These are phyloP conservation scores for Phytophthora pseudosyringae DNA, from an alignment of 352 stramenopile species.

Conservation along the genomic window DNA sequence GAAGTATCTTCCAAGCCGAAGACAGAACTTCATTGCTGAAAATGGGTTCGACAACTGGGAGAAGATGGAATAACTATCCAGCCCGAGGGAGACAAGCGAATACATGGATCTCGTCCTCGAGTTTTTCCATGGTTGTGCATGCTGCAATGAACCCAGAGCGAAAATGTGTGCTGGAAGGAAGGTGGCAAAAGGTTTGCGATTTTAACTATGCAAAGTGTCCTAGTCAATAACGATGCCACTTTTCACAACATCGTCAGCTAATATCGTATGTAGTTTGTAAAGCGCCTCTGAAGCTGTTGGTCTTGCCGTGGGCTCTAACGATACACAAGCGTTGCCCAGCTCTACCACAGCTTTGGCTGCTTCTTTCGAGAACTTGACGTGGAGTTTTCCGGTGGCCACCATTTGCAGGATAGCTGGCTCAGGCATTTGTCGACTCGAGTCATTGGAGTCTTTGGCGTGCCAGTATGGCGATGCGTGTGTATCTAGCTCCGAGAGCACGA, in stretches of 20 bases:
- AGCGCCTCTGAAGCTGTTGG: constrained; percentile 47
- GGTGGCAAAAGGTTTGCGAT: no score
- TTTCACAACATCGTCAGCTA: constrained; percentile 20
- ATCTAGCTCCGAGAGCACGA: constrained; percentile 46
- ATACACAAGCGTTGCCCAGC: constrained; percentile 45
- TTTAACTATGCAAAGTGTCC: background rate
- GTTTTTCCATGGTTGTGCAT: no score
- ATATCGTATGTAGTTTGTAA: constrained; percentile 46
- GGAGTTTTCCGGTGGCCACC: constrained; percentile 51
- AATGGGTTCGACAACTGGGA: background rate
- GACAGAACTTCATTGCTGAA: background rate
- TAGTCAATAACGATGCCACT: constrained; percentile 6
- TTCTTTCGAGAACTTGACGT: constrained; percentile 42
- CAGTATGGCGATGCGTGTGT: constrained; percentile 36
- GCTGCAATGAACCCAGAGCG: no score
- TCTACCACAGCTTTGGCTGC: constrained; percentile 26
- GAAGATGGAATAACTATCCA: background rate
- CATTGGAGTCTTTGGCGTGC: constrained; percentile 34
- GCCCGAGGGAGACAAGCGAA: no score
- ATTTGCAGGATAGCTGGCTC: constrained; percentile 55
- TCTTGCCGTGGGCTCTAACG: constrained; percentile 35
- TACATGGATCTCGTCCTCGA: no score
- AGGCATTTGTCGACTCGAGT: constrained; percentile 32
- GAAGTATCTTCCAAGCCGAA: background rate
- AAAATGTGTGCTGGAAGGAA: no score